Conservation (phyloP, 805 yeast species). For the Zygoascus biomembranicola region DNA sequence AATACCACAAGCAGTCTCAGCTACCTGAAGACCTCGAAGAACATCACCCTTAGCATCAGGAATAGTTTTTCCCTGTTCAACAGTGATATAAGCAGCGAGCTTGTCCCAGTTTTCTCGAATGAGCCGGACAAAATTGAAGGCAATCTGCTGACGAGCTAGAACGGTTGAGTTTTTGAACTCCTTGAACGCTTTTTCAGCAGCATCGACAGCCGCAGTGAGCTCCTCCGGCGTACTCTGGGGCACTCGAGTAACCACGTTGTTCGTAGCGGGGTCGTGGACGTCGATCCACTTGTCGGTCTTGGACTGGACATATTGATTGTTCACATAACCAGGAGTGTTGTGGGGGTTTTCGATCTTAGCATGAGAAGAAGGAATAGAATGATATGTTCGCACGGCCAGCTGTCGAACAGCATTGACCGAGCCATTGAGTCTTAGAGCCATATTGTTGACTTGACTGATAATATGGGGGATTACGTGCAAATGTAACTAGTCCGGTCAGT, state of each 20-base stretch:
- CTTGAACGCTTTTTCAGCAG: constrained; percentile 57
- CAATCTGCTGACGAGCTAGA: constrained; percentile 50
- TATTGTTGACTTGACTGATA: background rate
- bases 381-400: background rate
- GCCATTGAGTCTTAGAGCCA: background rate
- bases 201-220: constrained; percentile 53
- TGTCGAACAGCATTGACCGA: background rate
- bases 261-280: constrained; percentile 69
- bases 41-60: constrained; percentile 71
- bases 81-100: constrained; percentile 53
- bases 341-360: constrained; percentile 24
- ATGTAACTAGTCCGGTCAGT: too few species aligned
- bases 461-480: background rate
- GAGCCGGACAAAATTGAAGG: constrained; percentile 59
- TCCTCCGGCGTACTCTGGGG: constrained; percentile 67
- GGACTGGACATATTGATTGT: constrained; percentile 44
- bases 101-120: constrained; percentile 60
- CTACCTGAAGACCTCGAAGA: constrained; percentile 68
- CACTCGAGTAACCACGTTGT: constrained; percentile 53
- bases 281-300: constrained; percentile 54
- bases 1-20: constrained; percentile 63
- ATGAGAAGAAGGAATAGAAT: constrained; percentile 16
- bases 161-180: constrained; percentile 45
- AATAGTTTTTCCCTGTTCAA: constrained; percentile 72
- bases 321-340: constrained; percentile 31